Evolutionary conservation across 768 basidiomycete genomes (phyloP).

Genomic region (Amanita subjunquillea): DNA sequence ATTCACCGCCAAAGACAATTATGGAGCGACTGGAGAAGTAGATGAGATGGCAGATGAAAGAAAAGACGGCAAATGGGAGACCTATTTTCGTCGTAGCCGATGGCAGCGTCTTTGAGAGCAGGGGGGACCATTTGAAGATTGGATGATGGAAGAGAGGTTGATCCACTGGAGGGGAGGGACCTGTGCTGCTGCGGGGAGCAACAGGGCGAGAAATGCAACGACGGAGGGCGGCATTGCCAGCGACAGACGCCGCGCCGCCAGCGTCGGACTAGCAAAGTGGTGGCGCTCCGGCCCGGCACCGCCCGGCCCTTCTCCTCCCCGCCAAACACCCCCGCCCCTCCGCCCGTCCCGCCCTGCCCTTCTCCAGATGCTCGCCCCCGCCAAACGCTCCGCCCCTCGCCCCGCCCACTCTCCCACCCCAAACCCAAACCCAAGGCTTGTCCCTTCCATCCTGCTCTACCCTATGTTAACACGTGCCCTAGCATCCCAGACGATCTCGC

Average conservation of each 20-base stretch:
- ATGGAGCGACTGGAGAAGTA: conserved; percentile 38
- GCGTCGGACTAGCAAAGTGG: neutral
- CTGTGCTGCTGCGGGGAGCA: conserved; percentile 34
- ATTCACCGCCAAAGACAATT: conserved; percentile 71
- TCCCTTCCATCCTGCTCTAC: neutral
- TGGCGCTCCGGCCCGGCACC: neutral
- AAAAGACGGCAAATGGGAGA: conserved; percentile 9
- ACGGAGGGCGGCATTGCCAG: conserved; percentile 20
- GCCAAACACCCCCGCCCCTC: too few relatives aligned
- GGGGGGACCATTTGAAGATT: conserved; percentile 48
- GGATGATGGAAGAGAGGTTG: conserved; percentile 49
- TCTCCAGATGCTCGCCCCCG: neutral
- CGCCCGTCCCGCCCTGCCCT: neutral
- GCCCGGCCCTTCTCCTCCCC: too few relatives aligned
- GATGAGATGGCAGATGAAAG: conserved; percentile 15
- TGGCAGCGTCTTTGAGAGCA: conserved; percentile 59
- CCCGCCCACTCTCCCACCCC: neutral
- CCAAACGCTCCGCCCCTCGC: neutral
- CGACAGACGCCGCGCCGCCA: neutral
- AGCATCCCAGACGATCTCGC: conserved; percentile 29
- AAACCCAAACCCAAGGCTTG: neutral
- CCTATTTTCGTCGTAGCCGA: conserved; percentile 50
- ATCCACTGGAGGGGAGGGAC: conserved; percentile 69
- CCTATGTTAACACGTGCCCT: neutral
- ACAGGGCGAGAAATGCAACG: conserved; percentile 15